Conservation (phyloP, 306 rosid species). For the Alnus glutinosa region DNA sequence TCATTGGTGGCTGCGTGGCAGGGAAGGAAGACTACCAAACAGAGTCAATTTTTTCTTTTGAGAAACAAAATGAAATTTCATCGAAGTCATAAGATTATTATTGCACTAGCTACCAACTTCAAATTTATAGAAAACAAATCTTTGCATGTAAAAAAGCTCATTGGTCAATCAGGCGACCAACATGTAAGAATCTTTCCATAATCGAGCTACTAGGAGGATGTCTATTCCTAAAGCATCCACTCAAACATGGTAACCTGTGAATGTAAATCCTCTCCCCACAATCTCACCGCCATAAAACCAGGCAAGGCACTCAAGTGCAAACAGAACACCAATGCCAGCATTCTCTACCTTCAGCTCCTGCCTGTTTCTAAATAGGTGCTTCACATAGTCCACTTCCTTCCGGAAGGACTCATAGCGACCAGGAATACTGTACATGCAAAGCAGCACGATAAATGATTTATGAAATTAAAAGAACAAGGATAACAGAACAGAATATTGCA, state of each 20-base stretch:
- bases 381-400: conserved; percentile 43
- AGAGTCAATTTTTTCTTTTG: background rate
- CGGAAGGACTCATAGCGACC: conserved; percentile 37
- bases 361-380: conserved; percentile 34
- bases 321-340: conserved; percentile 40
- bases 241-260: conserved; percentile 53
- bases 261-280: conserved; percentile 50
- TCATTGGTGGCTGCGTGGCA: background rate
- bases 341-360: conserved; percentile 35
- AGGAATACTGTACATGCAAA: conserved; percentile 41
- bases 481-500: background rate
- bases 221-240: conserved; percentile 1
- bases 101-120: conserved; percentile 27
- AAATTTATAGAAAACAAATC: conserved; percentile 9
- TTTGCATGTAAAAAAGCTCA: conserved; percentile 12
- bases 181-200: conserved; percentile 2
- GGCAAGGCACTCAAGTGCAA: conserved; percentile 52
- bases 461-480: background rate
- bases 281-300: conserved; percentile 60
- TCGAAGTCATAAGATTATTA: conserved; percentile 19
- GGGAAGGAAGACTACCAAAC: too few relatives aligned
- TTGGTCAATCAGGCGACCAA: conserved; percentile 10
- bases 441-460: conserved; percentile 14
- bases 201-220: conserved; percentile 18
- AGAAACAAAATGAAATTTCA: conserved; percentile 22